Evolutionary conservation across 2,329 filamentous ascomycete genomes (phyloP).

Genomic region (Colletotrichum tanaceti): DNA sequence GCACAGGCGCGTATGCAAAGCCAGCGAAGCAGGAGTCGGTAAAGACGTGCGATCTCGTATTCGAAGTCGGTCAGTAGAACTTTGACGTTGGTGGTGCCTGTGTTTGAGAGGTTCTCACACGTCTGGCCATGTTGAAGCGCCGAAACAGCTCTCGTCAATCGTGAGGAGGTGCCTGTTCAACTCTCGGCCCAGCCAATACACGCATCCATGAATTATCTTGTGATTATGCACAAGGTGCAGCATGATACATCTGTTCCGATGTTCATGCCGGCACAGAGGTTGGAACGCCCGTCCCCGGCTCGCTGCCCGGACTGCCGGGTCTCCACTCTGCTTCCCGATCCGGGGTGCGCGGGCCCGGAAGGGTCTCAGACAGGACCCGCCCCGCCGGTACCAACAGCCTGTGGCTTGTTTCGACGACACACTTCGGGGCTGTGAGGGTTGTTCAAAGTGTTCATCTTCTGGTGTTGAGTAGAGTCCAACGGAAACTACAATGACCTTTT

Average conservation of each 20-base stretch:
- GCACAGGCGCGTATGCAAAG: slow-evolving; percentile 16
- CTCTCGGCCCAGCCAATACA: no score
- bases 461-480: no score
- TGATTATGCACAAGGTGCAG: neutral
- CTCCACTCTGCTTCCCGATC: slow-evolving; percentile 10
- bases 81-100: neutral
- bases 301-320: slow-evolving; percentile 5
- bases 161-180: no score
- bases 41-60: slow-evolving; percentile 10
- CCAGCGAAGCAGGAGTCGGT: slow-evolving; percentile 7
- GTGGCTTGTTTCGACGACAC: slow-evolving; percentile 26
- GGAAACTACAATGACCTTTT: neutral
- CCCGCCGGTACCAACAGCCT: slow-evolving; percentile 10
- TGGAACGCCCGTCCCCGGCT: slow-evolving; percentile 7
- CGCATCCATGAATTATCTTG: neutral
- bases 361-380: slow-evolving; percentile 20
- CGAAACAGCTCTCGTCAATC: neutral
- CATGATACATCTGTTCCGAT: neutral
- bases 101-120: neutral
- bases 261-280: neutral
- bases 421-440: neutral
- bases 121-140: neutral
- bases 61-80: neutral
- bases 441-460: no score
- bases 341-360: slow-evolving; percentile 8